Evolutionary conservation across 768 basidiomycete species (phyloP).

Genomic region (Paxillus involutus): DNA sequence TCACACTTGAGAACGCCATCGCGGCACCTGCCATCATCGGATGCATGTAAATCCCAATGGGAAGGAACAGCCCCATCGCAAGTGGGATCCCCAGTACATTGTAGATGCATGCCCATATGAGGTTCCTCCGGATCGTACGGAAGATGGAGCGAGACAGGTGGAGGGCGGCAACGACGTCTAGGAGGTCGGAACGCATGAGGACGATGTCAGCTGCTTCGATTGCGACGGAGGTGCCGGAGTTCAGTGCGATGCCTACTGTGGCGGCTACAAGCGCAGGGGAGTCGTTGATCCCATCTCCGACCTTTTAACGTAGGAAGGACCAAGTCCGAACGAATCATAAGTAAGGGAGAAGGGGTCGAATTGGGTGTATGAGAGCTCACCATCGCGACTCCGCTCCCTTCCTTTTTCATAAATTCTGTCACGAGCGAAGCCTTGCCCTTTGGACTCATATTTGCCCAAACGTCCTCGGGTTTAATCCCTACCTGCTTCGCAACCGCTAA

Average conservation of each 20-base stretch:
- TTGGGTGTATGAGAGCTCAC: slow-evolving; percentile 40
- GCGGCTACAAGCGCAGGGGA: slow-evolving; percentile 96
- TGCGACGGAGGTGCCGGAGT: slow-evolving; percentile 94
- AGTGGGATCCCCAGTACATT: slow-evolving; percentile 93
- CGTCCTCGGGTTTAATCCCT: slow-evolving; percentile 78
- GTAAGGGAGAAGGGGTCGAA: neutral
- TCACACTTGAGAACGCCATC: slow-evolving; percentile 97
- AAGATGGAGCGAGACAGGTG: slow-evolving; percentile 90
- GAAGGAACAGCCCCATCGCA: slow-evolving; percentile 96
- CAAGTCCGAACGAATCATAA: too few species aligned
- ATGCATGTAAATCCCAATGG: slow-evolving; percentile 88
- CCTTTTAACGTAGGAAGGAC: slow-evolving; percentile 35
- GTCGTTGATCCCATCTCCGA: slow-evolving; percentile 99
- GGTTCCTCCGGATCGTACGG: slow-evolving; percentile 85
- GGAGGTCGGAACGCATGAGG: slow-evolving; percentile 93
- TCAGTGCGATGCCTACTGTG: slow-evolving; percentile 94
- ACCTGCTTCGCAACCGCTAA: slow-evolving; percentile 86
- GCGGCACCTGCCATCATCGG: slow-evolving; percentile 99
- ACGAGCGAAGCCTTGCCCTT: slow-evolving; percentile 92
- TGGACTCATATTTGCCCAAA: slow-evolving; percentile 93
- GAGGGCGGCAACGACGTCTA: slow-evolving; percentile 96
- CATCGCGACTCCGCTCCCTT: slow-evolving; percentile 85
- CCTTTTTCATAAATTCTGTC: slow-evolving; percentile 71
- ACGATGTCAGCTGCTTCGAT: slow-evolving; percentile 99
- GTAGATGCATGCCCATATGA: slow-evolving; percentile 95